Evolutionary conservation across 2,329 filamentous ascomycete species (phyloP), one percentile per base, ranked within the genome.

Genomic region (Pestalotiopsis sp.): DNA sequence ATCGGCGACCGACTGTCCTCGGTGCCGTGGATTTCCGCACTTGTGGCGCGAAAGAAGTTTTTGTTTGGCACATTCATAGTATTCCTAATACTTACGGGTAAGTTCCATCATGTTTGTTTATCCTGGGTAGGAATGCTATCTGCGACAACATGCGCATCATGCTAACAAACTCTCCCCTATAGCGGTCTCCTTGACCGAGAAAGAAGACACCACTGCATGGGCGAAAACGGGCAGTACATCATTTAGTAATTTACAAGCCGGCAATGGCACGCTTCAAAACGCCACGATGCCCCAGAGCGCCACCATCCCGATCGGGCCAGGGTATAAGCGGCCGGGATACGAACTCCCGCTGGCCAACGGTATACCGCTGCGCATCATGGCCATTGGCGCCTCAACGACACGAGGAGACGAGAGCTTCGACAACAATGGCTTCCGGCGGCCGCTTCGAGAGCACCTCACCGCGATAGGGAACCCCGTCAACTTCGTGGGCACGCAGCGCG

Each of bases 311-410:
- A 63, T 64, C 6, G 68, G 68, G 17, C 41, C 39, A 13, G 68
- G 68, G 38, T 70, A 70, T 39, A 61, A 67, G 56, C 25, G 69
- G 14, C 69, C 69, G 4, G 69, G 69, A 12, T 68, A 68, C 31
- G 69, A 70, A 63, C 20, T 58, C 20, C 69, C 69, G 11, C 64
- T 70, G 38, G 69, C 69, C 23, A 67, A 67, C 23, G 69, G 69
- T 77, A 93, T 70, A 60, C 72, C 74, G 3, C 68, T 75, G 31
- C 67, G 74, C 52, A 75, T 75, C 66, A 74, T 75, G 71, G 72
- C 73, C 20, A 71, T 75, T 45, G 74, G 74, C 13, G 73, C 74
- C 20, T 75, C 74, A 57, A 75, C 73, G 45, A 72, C 74, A 20
- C 72, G 73, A 12, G 74, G 74, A 23, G 73, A 75, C 64, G 72